These are phyloP conservation scores for Fusarium sp. DNA, from an alignment of 2,329 filamentous ascomycete species.

Conservation along the genomic window DNA sequence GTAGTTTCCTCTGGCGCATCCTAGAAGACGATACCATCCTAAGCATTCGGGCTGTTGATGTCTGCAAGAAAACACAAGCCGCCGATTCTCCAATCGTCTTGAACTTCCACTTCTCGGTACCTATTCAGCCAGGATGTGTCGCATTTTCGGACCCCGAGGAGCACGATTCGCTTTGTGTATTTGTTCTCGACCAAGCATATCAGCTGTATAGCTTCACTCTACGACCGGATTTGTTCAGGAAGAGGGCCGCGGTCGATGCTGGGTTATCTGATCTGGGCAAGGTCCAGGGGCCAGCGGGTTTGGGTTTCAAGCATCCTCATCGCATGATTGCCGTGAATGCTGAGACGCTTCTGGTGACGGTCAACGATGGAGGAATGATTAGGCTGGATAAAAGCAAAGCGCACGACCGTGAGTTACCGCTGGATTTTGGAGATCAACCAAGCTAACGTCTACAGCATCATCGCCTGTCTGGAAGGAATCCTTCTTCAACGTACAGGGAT, in stretches of 20 bases:
- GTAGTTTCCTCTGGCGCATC: slow-evolving; percentile 91
- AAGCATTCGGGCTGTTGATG: slow-evolving; percentile 84
- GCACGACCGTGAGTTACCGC: slow-evolving; percentile 56
- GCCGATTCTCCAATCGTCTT: slow-evolving; percentile 79
- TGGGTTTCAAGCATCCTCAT: slow-evolving; percentile 83
- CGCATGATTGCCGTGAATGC: slow-evolving; percentile 80
- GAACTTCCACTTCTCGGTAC: slow-evolving; percentile 79
- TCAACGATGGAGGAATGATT: slow-evolving; percentile 82
- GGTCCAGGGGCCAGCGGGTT: slow-evolving; percentile 75
- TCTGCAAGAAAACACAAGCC: slow-evolving; percentile 74
- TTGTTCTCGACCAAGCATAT: slow-evolving; percentile 81
- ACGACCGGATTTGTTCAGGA: slow-evolving; percentile 83
- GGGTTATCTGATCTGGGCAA: slow-evolving; percentile 83
- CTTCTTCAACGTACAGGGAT: slow-evolving; percentile 79
- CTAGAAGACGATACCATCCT: slow-evolving; percentile 82
- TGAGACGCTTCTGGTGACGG: slow-evolving; percentile 80
- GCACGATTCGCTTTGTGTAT: slow-evolving; percentile 81
- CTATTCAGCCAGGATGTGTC: slow-evolving; percentile 81
- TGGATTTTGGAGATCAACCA: background rate
- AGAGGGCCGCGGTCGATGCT: slow-evolving; percentile 74
- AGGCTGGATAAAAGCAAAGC: slow-evolving; percentile 71
- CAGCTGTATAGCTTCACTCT: slow-evolving; percentile 87
- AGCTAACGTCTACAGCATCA: slow-evolving; percentile 39
- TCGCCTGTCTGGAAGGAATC: slow-evolving; percentile 72
- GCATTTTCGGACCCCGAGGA: slow-evolving; percentile 83